phyloP scores from a whole-genome alignment of 148 eudicot species.

The Pouteria glomerata region DNA sequence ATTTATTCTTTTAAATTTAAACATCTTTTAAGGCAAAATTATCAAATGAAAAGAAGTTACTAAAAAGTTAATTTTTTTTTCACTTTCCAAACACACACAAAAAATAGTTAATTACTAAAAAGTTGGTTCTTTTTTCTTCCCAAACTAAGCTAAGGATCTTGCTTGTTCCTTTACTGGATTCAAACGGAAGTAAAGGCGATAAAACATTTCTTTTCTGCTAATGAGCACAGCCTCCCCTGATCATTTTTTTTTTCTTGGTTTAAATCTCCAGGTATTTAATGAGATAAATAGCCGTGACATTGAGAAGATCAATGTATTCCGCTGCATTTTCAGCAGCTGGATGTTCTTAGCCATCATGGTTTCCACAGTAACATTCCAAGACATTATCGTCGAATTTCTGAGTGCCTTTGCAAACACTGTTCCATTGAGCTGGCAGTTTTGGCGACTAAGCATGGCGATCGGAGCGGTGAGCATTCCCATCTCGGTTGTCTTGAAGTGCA shows the following conservation, averaged over 20 bases:
- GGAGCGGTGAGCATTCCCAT: slow-evolving; percentile 75
- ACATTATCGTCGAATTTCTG: slow-evolving; percentile 73
- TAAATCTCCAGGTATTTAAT: slow-evolving; percentile 63
- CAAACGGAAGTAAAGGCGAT: no score
- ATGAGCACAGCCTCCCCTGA: no score
- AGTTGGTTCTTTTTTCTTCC: no score
- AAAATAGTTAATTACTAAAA: no score
- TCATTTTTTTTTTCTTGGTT: not conserved
- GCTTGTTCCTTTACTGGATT: no score
- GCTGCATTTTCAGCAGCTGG: slow-evolving; percentile 74
- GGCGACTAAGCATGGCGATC: slow-evolving; percentile 60
- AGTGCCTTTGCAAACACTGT: slow-evolving; percentile 95
- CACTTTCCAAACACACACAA: no score
- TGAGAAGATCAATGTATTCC: slow-evolving; percentile 82
- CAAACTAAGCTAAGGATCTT: no score
- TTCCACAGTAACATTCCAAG: slow-evolving; percentile 74
- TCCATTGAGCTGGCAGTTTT: slow-evolving; percentile 79
- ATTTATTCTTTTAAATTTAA: no score
- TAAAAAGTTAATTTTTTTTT: no score
- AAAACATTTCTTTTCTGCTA: no score
- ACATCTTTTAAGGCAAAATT: no score
- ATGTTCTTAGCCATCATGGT: slow-evolving; percentile 61
- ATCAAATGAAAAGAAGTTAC: no score
- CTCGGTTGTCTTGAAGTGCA: slow-evolving; percentile 73
- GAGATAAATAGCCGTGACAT: slow-evolving; percentile 97